Evolutionary conservation across 441 rosid genomes (phyloP), one percentile per base, ranked within the genome.

Genomic region (Gossypium lobatum): DNA sequence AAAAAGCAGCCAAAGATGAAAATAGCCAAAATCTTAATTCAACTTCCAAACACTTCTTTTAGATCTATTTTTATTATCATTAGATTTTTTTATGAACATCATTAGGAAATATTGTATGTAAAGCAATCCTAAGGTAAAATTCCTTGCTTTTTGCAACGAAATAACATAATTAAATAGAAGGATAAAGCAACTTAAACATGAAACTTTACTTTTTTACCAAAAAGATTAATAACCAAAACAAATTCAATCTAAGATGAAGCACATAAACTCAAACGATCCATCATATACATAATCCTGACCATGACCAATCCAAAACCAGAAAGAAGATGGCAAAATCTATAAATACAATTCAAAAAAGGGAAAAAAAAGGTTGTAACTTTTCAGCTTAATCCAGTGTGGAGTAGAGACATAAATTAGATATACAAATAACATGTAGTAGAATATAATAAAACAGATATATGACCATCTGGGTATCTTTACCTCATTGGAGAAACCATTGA

Each of bases 401-500:
- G 11, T 9, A 68, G n/a, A n/a, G 17, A 25, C 59, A 55, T 39
- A 39, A 39, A 64, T 42, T 4, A 18, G 31, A 64, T 64, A 64
- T 26, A 64, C 13, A 42, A 3, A 20, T 39, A 42, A 39, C 25
- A 68, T 10, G 45, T 4, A 3, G 2, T 20, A 69, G 26, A 26
- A 69, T 39, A 28, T 17, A 20, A 10, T 4, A 67, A 67, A 52
- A 28, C 6, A 69, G 57, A 28, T 13, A 46, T 66, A 17, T 14
- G 17, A 26, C 10, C 53, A 64, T 66, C 37, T 14, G 55, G 18
- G 20, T 66, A 46, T 46, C 13, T 68, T 8, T 64, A 79, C 78
- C 78, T 79, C 65, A 60, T 48, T 23, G 67, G 50, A 76, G 80
- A 63, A 58, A 66, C 73, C 76, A 42, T 73, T 52, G 45, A 16